phyloP scores from a whole-genome alignment of 768 basidiomycete species.

The Trametes cinnabarina region DNA sequence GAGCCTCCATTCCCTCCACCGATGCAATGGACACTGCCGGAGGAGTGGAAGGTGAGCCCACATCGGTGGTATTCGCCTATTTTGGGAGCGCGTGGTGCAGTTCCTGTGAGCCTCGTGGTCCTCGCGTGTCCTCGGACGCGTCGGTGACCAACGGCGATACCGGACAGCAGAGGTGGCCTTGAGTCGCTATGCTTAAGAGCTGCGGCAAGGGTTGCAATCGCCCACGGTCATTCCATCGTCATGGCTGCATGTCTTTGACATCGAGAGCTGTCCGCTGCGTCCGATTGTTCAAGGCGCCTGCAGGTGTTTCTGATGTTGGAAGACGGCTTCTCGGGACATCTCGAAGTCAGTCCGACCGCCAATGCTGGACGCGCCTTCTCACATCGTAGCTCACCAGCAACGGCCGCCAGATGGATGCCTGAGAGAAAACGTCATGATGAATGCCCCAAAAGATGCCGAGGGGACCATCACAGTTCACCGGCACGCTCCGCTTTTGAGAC shows the following conservation, averaged over 20 bases:
- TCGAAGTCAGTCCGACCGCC: slow-evolving; percentile 7
- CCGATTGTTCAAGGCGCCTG: not conserved
- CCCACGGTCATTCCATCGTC: no score
- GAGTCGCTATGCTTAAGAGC: not conserved
- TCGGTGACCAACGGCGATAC: slow-evolving; percentile 15
- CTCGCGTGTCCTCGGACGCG: slow-evolving; percentile 15
- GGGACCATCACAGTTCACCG: slow-evolving; percentile 5
- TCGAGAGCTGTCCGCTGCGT: no score
- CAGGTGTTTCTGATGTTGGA: not conserved
- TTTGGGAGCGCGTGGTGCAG: slow-evolving; percentile 1
- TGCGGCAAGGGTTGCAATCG: not conserved
- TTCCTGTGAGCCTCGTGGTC: slow-evolving; percentile 19
- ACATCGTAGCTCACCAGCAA: slow-evolving; percentile 1
- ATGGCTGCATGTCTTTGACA: not conserved
- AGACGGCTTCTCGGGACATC: not conserved
- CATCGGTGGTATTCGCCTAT: slow-evolving; percentile 15
- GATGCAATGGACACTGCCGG: slow-evolving; percentile 9
- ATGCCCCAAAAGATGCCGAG: slow-evolving; percentile 13
- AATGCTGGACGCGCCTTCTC: slow-evolving; percentile 12
- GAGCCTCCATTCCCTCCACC: slow-evolving; percentile 16
- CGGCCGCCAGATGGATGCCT: slow-evolving; percentile 12
- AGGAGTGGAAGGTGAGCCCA: slow-evolving; percentile 3
- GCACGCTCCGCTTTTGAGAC: not conserved
- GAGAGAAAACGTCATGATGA: not conserved
- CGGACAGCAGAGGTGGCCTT: slow-evolving; percentile 1